Evolutionary conservation across 2,329 filamentous ascomycete genomes (phyloP), one percentile per base, ranked within the genome.

Genomic region (Diaporthe ampelina): DNA sequence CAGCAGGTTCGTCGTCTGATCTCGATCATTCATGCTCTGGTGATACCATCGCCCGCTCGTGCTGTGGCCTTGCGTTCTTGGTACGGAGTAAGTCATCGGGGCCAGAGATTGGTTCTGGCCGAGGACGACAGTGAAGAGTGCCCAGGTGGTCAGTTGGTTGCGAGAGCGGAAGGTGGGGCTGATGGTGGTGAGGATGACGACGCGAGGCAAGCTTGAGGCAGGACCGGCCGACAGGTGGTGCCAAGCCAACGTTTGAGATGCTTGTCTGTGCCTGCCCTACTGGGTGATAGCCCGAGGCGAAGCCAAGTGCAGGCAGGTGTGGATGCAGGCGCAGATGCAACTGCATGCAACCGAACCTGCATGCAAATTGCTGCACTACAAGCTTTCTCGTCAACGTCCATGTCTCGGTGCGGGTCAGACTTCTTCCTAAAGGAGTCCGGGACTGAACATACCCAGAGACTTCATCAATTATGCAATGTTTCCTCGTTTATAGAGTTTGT

Each of bases 231-330:
- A 26, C 45, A 48, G 26, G 59, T 43, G 5, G 19, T 65, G 58
- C 61, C 43, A 50, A 67, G 45, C 63, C 63, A 19, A n/a, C 10
- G 45, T 68, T 54, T 68, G 63, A 24, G 48, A 17, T 19, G 29
- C 29, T 37, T 26, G 61, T 37, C 61, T 32, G 61, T 50, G 61
- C 61, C 50, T 26, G 45, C 19, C 45, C 45, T 21, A 24, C 29
- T 45, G 37, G 13, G 11, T 26, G 37, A 45, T 15, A 29, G 37
- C 3, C 15, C 24, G n/a, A 63, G 8, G 48, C 21, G 21, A 52
- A 50, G n/a, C 35, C 15, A 45, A 24, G 19, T 61, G 58, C 37
- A 63, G 37, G 11, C 21, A 37, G n/a, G 40, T 3, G 29, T 29
- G 29, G 29, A 29, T 29, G 29, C 29, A 29, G 29, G 29, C 29